Percentiles rank a stretch among this genome's conserved stretches.
phyloP scores from a whole-genome alignment of 139 green algal species.

The Chlamydomonas sp. region DNA sequence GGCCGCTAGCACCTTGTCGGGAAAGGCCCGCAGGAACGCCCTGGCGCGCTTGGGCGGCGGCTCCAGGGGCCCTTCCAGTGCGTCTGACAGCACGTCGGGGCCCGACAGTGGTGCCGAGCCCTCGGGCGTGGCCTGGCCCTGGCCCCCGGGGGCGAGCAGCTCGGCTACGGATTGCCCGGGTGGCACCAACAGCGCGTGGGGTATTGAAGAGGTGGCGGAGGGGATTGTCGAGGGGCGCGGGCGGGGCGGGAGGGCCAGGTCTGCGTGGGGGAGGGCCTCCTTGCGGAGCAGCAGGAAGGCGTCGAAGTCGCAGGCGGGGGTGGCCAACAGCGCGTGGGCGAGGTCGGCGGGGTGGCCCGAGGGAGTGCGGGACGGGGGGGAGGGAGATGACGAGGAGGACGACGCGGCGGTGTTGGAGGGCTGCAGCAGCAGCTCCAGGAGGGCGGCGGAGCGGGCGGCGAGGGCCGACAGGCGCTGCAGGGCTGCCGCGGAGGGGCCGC shows the following conservation, averaged over 20 bases:
- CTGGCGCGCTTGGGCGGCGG: slow-evolving; percentile 48
- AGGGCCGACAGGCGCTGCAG: slow-evolving; percentile 10
- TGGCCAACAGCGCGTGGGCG: slow-evolving; percentile 47
- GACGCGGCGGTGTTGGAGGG: not conserved
- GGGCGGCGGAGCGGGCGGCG: slow-evolving; percentile 21
- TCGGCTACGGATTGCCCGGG: slow-evolving; percentile 2
- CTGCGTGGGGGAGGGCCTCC: slow-evolving; percentile 64
- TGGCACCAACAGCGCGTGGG: slow-evolving; percentile 16
- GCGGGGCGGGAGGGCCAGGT: not conserved
- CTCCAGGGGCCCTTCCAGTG: not conserved
- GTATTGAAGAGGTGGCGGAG: not conserved
- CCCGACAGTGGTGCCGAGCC: not conserved
- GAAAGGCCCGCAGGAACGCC: slow-evolving; percentile 58
- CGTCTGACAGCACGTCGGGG: slow-evolving; percentile 40
- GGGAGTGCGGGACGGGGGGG: not conserved
- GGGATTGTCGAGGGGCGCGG: not conserved
- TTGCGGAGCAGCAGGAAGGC: slow-evolving; percentile 64
- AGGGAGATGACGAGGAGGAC: not conserved
- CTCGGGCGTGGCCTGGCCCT: too few species aligned
- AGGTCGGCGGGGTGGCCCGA: slow-evolving; percentile 6
- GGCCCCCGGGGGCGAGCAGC: not conserved
- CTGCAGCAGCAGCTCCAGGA: slow-evolving; percentile 37
- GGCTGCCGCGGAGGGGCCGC: not conserved
- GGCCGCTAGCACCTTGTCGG: slow-evolving; percentile 48
- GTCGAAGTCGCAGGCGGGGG: slow-evolving; percentile 67